These are phyloP conservation scores for Fusarium pininemorale DNA, from an alignment of 2,329 filamentous ascomycete species.

Conservation along the genomic window DNA sequence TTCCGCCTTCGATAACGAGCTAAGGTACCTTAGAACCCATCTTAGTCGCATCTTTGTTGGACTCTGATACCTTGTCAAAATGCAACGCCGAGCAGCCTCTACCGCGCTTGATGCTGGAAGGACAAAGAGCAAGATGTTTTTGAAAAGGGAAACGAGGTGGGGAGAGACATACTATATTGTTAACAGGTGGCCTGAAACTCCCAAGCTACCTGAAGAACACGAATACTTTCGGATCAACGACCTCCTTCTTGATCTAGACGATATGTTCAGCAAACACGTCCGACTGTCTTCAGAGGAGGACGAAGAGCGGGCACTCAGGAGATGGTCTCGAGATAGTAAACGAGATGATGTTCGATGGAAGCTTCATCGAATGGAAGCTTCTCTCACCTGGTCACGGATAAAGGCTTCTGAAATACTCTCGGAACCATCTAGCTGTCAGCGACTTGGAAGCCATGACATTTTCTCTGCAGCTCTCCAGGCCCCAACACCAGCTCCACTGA, in stretches of 20 bases:
- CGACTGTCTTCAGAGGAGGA: constrained; percentile 51
- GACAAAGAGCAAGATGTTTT: constrained; percentile 38
- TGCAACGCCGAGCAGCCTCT: constrained; percentile 23
- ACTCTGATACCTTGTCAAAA: constrained; percentile 12
- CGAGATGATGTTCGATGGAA: constrained; percentile 38
- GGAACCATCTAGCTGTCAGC: constrained; percentile 47
- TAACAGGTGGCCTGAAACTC: constrained; percentile 21
- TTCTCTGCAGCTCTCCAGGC: constrained; percentile 51
- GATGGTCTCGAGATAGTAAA: constrained; percentile 43
- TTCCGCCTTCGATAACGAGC: background rate
- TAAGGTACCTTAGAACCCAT: background rate
- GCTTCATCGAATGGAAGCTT: constrained; percentile 44
- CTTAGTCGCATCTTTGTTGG: background rate
- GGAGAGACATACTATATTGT: constrained; percentile 43
- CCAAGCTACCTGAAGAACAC: constrained; percentile 19
- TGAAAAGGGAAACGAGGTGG: constrained; percentile 27
- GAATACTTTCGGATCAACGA: constrained; percentile 54
- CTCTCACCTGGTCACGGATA: constrained; percentile 40
- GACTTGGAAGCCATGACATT: constrained; percentile 55
- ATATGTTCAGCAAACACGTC: constrained; percentile 55
- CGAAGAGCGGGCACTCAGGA: constrained; percentile 44
- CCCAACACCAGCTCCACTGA: constrained; percentile 22
- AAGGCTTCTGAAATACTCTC: constrained; percentile 39
- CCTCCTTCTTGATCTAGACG: constrained; percentile 62
- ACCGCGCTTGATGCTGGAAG: background rate